These are phyloP conservation scores for Phaeoacremonium minimum DNA, from an alignment of 2,329 filamentous ascomycete genomes.

Conservation along the genomic window DNA sequence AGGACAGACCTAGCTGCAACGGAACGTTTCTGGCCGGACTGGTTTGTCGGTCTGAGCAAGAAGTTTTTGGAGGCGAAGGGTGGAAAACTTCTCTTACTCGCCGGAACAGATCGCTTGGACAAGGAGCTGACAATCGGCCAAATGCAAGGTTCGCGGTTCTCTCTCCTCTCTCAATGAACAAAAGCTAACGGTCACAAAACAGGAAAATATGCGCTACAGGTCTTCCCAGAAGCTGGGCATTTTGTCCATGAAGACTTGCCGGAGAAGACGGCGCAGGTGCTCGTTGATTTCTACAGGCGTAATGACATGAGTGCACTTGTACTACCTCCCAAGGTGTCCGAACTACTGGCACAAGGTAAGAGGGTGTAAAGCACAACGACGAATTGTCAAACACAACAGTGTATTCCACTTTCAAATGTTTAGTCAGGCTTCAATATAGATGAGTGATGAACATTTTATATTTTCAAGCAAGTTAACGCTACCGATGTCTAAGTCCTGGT, in stretches of 20 bases:
- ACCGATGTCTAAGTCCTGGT: no score
- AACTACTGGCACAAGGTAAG: slow-evolving; percentile 61
- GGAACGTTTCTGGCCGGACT: slow-evolving; percentile 88
- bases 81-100: slow-evolving; percentile 80
- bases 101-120: slow-evolving; percentile 85
- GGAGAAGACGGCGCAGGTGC: slow-evolving; percentile 77
- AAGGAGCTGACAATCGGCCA: slow-evolving; percentile 93
- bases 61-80: slow-evolving; percentile 82
- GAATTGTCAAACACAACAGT: no score
- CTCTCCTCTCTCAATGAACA: not conserved
- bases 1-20: slow-evolving; percentile 78
- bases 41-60: slow-evolving; percentile 83
- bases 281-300: slow-evolving; percentile 87
- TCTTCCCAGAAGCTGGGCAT: slow-evolving; percentile 91
- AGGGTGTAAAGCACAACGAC: no score
- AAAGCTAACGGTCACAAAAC: slow-evolving; percentile 4
- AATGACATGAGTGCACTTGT: slow-evolving; percentile 85
- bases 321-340: slow-evolving; percentile 86
- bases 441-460: no score
- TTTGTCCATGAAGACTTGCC: slow-evolving; percentile 96
- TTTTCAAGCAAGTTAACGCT: no score
- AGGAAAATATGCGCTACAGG: slow-evolving; percentile 93
- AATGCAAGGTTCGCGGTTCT: slow-evolving; percentile 70
- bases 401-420: no score
- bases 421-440: no score